phyloP scores from a whole-genome alignment of 768 basidiomycete species.

The Trametes cinnabarina region DNA sequence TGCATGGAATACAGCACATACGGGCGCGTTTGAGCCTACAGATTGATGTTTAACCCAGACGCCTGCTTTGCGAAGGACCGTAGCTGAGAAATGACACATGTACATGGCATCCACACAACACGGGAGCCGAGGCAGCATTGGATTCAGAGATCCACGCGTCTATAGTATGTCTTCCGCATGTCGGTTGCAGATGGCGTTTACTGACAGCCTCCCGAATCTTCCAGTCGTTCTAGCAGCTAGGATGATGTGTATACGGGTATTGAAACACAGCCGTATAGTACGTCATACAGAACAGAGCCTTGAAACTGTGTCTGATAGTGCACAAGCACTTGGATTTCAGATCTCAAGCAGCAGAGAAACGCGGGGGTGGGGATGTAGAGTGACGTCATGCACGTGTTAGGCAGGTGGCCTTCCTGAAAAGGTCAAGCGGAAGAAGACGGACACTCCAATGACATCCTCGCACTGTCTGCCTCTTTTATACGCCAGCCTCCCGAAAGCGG shows the following conservation, averaged over 20 bases:
- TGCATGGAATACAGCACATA: not conserved
- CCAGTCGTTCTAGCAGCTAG: not conserved
- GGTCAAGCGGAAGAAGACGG: not conserved
- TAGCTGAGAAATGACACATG: too few relatives aligned
- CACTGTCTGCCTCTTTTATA: not conserved
- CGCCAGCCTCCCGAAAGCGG: not conserved
- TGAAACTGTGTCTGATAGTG: too few relatives aligned
- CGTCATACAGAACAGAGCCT: too few relatives aligned
- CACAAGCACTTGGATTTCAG: too few relatives aligned
- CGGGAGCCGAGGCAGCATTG: too few relatives aligned
- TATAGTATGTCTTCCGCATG: constrained; percentile 2
- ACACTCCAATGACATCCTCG: constrained; percentile 19
- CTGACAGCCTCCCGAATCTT: not conserved
- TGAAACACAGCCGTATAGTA: too few relatives aligned
- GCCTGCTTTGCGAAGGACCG: too few relatives aligned
- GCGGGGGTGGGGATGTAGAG: constrained; percentile 19
- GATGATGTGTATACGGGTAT: too few relatives aligned
- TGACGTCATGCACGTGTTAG: constrained; percentile 9
- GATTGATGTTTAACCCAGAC: too few relatives aligned
- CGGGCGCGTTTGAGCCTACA: too few relatives aligned
- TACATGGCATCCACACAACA: too few relatives aligned
- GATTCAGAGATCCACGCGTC: not conserved
- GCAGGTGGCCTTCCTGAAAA: constrained; percentile 8
- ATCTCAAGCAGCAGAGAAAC: too few relatives aligned
- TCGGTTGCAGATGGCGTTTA: not conserved